These are phyloP conservation scores for Diutina mesorugosa DNA, from an alignment of 1,139 yeast species.

Conservation along the genomic window DNA sequence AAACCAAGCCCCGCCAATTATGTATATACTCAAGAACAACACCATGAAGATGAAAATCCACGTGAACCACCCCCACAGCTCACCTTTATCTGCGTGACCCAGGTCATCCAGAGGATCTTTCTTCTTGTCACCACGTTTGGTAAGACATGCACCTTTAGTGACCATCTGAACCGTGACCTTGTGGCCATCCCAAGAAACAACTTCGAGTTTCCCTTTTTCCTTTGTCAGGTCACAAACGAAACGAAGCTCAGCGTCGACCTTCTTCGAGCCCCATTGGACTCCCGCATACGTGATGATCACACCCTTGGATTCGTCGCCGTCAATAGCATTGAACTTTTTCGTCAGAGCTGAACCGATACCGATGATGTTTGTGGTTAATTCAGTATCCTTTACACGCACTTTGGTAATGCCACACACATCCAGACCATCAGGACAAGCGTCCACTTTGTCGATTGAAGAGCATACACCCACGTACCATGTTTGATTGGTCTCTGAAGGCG, in stretches of 20 bases:
- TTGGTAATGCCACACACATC: conserved; percentile 58
- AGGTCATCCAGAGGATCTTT: conserved; percentile 11
- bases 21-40: conserved; percentile 55
- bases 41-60: conserved; percentile 62
- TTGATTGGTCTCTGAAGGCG: conserved; percentile 56
- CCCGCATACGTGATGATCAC: conserved; percentile 36
- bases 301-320: conserved; percentile 22
- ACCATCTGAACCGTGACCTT: conserved; percentile 14
- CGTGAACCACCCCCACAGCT: conserved; percentile 67
- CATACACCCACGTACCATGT: conserved; percentile 35
- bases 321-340: conserved; percentile 14
- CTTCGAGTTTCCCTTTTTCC: conserved; percentile 14
- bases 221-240: conserved; percentile 29
- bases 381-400: conserved; percentile 29
- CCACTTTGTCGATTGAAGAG: background rate
- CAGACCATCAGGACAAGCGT: conserved; percentile 51
- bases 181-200: conserved; percentile 21
- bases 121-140: conserved; percentile 14
- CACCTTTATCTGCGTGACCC: conserved; percentile 18
- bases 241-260: conserved; percentile 36
- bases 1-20: conserved; percentile 73
- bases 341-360: conserved; percentile 28
- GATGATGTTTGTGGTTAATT: conserved; percentile 40
- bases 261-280: conserved; percentile 60
- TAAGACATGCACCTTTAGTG: conserved; percentile 27